phyloP scores from a whole-genome alignment of 2,329 filamentous ascomycete species.

The Ascochyta lentis region DNA sequence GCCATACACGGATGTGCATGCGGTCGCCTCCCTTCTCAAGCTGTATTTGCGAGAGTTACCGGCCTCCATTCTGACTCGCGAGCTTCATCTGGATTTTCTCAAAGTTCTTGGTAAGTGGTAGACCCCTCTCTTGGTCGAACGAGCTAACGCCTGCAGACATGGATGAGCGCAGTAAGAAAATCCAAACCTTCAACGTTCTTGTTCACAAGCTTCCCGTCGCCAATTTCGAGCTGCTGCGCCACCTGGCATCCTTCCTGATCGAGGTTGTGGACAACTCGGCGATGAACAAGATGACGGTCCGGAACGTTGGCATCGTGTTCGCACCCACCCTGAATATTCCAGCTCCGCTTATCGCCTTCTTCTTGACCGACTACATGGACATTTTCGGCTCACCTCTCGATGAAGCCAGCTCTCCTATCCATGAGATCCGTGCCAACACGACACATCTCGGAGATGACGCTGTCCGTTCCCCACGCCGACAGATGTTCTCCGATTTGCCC shows the following conservation, averaged over 20 bases:
- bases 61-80: slow-evolving; percentile 86
- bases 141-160: slow-evolving; percentile 64
- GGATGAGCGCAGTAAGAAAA: slow-evolving; percentile 75
- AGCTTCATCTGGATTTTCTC: slow-evolving; percentile 88
- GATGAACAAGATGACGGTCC: slow-evolving; percentile 96
- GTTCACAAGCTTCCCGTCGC: slow-evolving; percentile 79
- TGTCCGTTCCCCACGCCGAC: slow-evolving; percentile 68
- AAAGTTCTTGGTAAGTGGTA: slow-evolving; percentile 68
- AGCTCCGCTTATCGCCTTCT: slow-evolving; percentile 89
- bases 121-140: background rate
- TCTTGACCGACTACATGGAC: slow-evolving; percentile 85
- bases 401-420: slow-evolving; percentile 53
- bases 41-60: slow-evolving; percentile 92
- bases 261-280: slow-evolving; percentile 89
- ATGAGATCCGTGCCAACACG: slow-evolving; percentile 54
- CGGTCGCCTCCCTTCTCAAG: slow-evolving; percentile 92
- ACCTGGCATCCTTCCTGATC: slow-evolving; percentile 86
- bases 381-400: slow-evolving; percentile 81
- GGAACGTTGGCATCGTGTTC: slow-evolving; percentile 96
- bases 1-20: slow-evolving; percentile 93
- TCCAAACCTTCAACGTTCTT: slow-evolving; percentile 75
- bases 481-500: slow-evolving; percentile 71
- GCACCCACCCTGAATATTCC: slow-evolving; percentile 97
- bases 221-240: slow-evolving; percentile 82
- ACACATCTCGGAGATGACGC: slow-evolving; percentile 60